Evolutionary conservation across 1,284 basidiomycete species (phyloP).

Genomic region (Tetrapyrgos nigripes): DNA sequence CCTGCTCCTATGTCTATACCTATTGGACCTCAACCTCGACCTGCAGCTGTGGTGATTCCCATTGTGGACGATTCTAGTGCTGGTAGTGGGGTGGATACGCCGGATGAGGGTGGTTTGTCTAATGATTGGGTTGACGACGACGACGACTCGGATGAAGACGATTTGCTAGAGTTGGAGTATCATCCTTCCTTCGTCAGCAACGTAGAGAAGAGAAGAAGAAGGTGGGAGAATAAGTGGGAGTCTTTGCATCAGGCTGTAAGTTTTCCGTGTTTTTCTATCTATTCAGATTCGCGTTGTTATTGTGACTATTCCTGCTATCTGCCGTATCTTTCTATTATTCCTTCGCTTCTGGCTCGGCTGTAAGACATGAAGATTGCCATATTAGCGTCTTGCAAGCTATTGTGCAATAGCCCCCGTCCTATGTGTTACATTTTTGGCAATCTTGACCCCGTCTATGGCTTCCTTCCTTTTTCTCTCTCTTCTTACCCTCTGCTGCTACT

Average conservation of each 20-base stretch:
- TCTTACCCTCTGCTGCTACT: background rate
- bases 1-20: slow-evolving; percentile 27
- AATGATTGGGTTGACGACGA: slow-evolving; percentile 81
- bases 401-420: background rate
- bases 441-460: slow-evolving; percentile 18
- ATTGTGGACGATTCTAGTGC: slow-evolving; percentile 5
- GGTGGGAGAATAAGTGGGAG: slow-evolving; percentile 80
- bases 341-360: no score
- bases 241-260: slow-evolving; percentile 70
- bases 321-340: slow-evolving; percentile 15
- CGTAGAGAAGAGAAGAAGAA: slow-evolving; percentile 66
- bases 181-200: slow-evolving; percentile 74
- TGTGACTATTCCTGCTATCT: background rate
- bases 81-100: slow-evolving; percentile 21
- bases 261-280: slow-evolving; percentile 15
- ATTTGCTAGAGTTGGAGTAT: slow-evolving; percentile 75
- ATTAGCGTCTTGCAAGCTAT: no score
- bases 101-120: slow-evolving; percentile 47
- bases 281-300: slow-evolving; percentile 4
- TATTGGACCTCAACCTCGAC: slow-evolving; percentile 1
- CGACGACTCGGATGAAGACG: slow-evolving; percentile 69
- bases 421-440: background rate
- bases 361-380: no score
- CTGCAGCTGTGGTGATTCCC: slow-evolving; percentile 7
- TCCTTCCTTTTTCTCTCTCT: slow-evolving; percentile 10